Evolutionary conservation across 1,139 yeast genomes (phyloP), one percentile per base, ranked within the genome.

Genomic region (Kurtzmaniella natalensis): DNA sequence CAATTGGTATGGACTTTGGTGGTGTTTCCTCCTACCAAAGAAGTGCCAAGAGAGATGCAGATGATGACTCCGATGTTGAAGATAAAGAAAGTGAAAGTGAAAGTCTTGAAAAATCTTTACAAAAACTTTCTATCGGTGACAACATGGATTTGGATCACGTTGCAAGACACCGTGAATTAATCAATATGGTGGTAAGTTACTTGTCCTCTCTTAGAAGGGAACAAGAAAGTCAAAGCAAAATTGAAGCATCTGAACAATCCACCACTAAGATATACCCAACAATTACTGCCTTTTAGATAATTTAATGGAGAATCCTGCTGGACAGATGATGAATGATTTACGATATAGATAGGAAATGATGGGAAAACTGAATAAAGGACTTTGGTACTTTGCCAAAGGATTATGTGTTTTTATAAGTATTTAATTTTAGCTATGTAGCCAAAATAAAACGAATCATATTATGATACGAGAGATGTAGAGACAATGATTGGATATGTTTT

Each of bases 21-120:
- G 70, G 69, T 23, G 62, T 67, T 31, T 63, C 70, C 16, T 53
- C 55, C 35, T 49, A 43, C 40, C 74, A 68, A 44, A 68, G 61
- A 45, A 47, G 70, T 11, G 62, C 59, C 5, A 61, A 60, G 43
- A n/a, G n/a, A n/a, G 35, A 44, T 15, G 38, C 38, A n/a, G 42
- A 36, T 3, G 45, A 39, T 8, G 44, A 39, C 10, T 36, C 32
- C 4, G 42, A 38, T 2, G 37, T 35, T n/a, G 37, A 36, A 11
- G 40, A 40, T 7, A n/a, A n/a, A n/a, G n/a, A n/a, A n/a, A n/a
- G n/a, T n/a, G n/a, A n/a, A n/a, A n/a, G n/a, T n/a, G 26, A 23
- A 14, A 16, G 14, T 3, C 14, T 23, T 8, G 26, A 23, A 16
- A 35, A 32, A 6, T 28, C 39, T 16, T 36, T 47, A 28, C 31